Base-by-base conservation (phyloP, 306 rosid species). In the Cicer bijugum region DNA sequence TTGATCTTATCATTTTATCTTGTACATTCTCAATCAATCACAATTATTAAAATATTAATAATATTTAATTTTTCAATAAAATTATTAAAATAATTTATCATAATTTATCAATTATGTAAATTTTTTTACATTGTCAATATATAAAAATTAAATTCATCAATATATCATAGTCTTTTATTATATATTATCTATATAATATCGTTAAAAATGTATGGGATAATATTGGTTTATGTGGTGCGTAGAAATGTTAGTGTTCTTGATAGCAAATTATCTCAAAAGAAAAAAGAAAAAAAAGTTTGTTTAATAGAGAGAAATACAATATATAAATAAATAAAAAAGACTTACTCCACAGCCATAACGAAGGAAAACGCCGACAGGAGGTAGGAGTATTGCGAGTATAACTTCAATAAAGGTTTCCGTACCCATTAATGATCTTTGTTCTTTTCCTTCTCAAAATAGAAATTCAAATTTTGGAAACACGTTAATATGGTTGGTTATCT, bases 321-420 rank as follows among this genome's bases (percentile, higher is more conserved):
- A 23, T 23, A 23, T 23, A 23, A 2, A 23, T 23, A 23, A 2
- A 28, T 28, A 57, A 28, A 1, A 8, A 9, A 17, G 0, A 67
- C 15, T 50, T 82, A 90, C 92, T 28, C 82, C 90, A 58, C 83
- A 86, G 71, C 91, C 92, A 72, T 81, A 88, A 66, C 92, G 88
- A 51, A 90, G 92, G 81, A 88, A 86, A 51, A 88, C 92, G 8
- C 92, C 96, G 55, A 90, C 82, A n/a, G 91, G 96, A 8, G 96
- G 92, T 14, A 90, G 69, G 12, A 90, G 2, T 16, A 90, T 81
- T 60, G 92, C 96, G 37, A 90, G 38, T 55, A 88, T 57, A 6
- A 86, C 80, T 82, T 90, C 91, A 1, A 90, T 15, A 77, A 88
- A 90, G 37, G 92, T 88, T 81, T 83, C 87, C 11, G 91, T 71